Percentiles rank a stretch among this genome's conserved stretches.
These are phyloP conservation scores for Plasmodium gaboni DNA, from an alignment of 169 alveolate species.

Conservation along the genomic window DNA sequence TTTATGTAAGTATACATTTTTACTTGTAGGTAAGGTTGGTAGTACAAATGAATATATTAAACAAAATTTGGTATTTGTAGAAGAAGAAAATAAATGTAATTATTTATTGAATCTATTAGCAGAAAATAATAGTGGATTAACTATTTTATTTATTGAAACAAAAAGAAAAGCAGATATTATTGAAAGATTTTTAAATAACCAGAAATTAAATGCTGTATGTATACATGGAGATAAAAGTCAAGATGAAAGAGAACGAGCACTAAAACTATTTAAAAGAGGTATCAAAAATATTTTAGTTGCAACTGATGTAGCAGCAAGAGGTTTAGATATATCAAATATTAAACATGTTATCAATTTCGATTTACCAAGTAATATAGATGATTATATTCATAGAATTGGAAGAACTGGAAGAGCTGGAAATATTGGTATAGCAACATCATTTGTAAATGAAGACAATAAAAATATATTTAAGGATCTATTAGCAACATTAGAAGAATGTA, in stretches of 20 bases:
- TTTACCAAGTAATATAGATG: constrained; percentile 95
- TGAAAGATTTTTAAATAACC: constrained; percentile 87
- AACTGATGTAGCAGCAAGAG: constrained; percentile 99
- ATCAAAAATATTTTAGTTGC: constrained; percentile 96
- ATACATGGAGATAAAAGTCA: constrained; percentile 97
- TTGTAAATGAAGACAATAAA: constrained; percentile 92
- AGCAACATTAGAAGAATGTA: constrained; percentile 84
- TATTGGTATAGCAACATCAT: constrained; percentile 96
- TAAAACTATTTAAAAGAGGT: constrained; percentile 93
- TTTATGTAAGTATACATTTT: constrained; percentile 89
- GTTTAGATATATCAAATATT: constrained; percentile 97
- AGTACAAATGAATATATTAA: constrained; percentile 95
- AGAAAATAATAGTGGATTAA: constrained; percentile 86
- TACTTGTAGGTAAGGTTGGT: constrained; percentile 95
- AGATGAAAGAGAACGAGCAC: constrained; percentile 94
- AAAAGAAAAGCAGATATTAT: constrained; percentile 92
- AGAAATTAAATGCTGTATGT: constrained; percentile 90
- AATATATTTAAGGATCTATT: constrained; percentile 91
- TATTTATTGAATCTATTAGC: constrained; percentile 86
- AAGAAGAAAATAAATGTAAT: constrained; percentile 90
- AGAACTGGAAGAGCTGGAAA: constrained; percentile 99
- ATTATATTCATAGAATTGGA: constrained; percentile 97
- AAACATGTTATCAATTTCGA: constrained; percentile 96
- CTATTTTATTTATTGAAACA: constrained; percentile 90
- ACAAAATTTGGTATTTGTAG: constrained; percentile 90